Percentiles rank a stretch among this genome's conserved stretches.
Conservation (phyloP, 257 asterid genomes). For the Anisodus acutangulus region DNA sequence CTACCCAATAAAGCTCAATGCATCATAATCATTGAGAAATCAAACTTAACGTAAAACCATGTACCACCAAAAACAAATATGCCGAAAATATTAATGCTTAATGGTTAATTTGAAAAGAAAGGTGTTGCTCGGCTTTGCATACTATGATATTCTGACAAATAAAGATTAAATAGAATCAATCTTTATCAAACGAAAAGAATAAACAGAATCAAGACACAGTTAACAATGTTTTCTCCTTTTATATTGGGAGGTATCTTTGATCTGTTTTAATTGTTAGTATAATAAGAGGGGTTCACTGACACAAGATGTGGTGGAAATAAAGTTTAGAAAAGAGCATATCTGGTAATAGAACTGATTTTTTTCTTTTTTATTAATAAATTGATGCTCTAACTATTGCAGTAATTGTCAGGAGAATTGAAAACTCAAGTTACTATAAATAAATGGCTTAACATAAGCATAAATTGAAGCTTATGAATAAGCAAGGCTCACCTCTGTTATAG, state of each 20-base stretch:
- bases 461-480: constrained; percentile 17
- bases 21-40: constrained; percentile 10
- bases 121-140: neutral
- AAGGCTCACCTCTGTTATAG: constrained; percentile 61
- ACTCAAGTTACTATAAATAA: neutral
- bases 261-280: neutral
- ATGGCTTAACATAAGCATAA: neutral
- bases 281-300: neutral
- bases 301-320: neutral
- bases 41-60: neutral
- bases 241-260: neutral
- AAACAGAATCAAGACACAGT: neutral
- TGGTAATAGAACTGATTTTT: neutral
- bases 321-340: neutral
- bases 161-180: neutral
- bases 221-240: neutral
- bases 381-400: neutral
- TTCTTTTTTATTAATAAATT: neutral
- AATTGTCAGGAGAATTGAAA: neutral
- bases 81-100: neutral
- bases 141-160: neutral
- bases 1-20: neutral
- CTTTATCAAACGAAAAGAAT: neutral
- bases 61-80: neutral
- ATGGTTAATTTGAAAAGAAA: neutral